A percentile compares a stretch with the other conserved stretches of the same genome.
phyloP scores from a whole-genome alignment of 352 stramenopile species.

The Pythium oligandrum region DNA sequence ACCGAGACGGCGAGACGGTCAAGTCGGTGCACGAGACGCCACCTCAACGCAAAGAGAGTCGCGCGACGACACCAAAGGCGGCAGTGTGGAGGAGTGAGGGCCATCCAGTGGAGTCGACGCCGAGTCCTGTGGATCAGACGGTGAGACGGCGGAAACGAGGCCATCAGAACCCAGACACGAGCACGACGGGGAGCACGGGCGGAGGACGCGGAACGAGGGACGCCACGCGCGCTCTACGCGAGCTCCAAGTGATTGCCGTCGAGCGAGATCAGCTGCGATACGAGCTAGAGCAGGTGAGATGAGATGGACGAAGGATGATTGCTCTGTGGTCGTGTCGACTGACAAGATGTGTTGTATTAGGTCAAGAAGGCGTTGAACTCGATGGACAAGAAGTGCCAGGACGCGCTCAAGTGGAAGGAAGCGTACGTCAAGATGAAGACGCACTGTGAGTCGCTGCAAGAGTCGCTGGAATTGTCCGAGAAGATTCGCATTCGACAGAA shows the following conservation, averaged over 20 bases:
- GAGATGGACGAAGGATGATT: background rate
- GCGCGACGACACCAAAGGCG: too few species aligned
- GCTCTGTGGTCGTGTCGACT: background rate
- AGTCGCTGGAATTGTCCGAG: constrained; percentile 78
- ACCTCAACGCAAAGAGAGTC: too few species aligned
- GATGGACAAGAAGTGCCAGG: constrained; percentile 43
- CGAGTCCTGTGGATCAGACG: too few species aligned
- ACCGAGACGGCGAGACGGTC: too few species aligned
- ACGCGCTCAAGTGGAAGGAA: constrained; percentile 43
- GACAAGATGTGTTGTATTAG: constrained; percentile 12
- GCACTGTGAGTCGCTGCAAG: constrained; percentile 70
- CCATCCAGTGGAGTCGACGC: too few species aligned
- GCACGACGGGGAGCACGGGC: too few species aligned
- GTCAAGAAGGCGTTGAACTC: constrained; percentile 33
- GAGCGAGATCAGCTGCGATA: constrained; percentile 77
- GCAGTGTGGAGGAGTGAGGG: too few species aligned
- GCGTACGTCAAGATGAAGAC: constrained; percentile 66
- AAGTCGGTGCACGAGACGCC: too few species aligned
- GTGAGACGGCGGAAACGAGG: too few species aligned
- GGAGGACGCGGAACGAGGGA: background rate
- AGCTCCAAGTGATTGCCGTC: constrained; percentile 60
- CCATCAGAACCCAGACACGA: too few species aligned
- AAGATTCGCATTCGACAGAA: constrained; percentile 75
- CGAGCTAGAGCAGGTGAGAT: constrained; percentile 56
- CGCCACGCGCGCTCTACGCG: constrained; percentile 19